Evolutionary conservation across 2,329 filamentous ascomycete species (phyloP).

Genomic region (Fusarium sp.): DNA sequence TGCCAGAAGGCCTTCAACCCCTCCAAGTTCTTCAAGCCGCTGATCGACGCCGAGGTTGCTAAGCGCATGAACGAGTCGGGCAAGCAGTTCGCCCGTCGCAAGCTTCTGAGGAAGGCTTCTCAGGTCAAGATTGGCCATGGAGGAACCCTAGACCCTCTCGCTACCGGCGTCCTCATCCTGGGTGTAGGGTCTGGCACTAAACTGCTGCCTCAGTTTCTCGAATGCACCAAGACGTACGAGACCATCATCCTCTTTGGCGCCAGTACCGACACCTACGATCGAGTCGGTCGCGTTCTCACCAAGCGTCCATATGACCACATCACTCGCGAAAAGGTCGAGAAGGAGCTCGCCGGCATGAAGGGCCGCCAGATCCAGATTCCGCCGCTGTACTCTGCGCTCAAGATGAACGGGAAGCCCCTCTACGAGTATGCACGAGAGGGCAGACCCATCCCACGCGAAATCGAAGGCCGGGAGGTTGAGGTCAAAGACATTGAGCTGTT

Average conservation of each 20-base stretch:
- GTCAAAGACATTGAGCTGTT: slow-evolving; percentile 84
- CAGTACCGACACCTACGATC: slow-evolving; percentile 93
- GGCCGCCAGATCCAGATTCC: slow-evolving; percentile 92
- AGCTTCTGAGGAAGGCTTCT: slow-evolving; percentile 69
- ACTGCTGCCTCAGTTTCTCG: slow-evolving; percentile 81
- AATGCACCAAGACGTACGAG: slow-evolving; percentile 95
- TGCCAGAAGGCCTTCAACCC: slow-evolving; percentile 88
- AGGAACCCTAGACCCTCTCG: slow-evolving; percentile 93
- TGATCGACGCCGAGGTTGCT: slow-evolving; percentile 76
- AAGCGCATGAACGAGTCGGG: slow-evolving; percentile 71
- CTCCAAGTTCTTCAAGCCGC: slow-evolving; percentile 84
- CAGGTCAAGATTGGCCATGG: slow-evolving; percentile 97
- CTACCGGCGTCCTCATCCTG: slow-evolving; percentile 91
- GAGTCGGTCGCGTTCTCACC: slow-evolving; percentile 85
- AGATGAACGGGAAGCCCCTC: slow-evolving; percentile 92
- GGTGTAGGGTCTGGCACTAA: slow-evolving; percentile 94
- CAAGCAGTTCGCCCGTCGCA: slow-evolving; percentile 73
- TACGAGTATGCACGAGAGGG: slow-evolving; percentile 97
- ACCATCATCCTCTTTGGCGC: slow-evolving; percentile 91
- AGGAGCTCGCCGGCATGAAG: slow-evolving; percentile 81
- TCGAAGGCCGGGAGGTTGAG: slow-evolving; percentile 84
- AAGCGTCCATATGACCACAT: slow-evolving; percentile 85
- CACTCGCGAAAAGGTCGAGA: slow-evolving; percentile 83
- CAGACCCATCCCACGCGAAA: slow-evolving; percentile 86
- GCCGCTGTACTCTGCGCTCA: slow-evolving; percentile 92